Conservation (phyloP, 768 basidiomycete genomes). For the Pholiota conissans region DNA sequence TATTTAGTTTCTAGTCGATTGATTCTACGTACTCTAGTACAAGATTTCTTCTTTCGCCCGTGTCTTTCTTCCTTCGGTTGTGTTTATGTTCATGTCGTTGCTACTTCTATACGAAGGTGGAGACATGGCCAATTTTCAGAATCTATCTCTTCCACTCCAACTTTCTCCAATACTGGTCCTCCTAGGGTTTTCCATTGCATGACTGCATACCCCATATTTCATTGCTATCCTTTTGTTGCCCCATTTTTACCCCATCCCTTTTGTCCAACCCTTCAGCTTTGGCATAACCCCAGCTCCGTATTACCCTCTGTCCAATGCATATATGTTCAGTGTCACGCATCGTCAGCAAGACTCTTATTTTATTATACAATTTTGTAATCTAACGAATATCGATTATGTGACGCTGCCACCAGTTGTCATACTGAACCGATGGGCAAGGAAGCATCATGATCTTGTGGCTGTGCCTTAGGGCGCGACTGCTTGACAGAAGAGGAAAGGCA, state of each 20-base stretch:
- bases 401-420: too few species aligned
- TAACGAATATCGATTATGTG: not conserved
- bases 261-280: not conserved
- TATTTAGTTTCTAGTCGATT: not conserved
- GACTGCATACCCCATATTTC: not conserved
- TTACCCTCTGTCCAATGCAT: conserved; percentile 8
- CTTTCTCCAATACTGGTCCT: not conserved
- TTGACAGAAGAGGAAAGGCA: too few species aligned
- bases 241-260: not conserved
- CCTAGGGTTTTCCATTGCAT: not conserved
- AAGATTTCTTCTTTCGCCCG: not conserved
- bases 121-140: not conserved
- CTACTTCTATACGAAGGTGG: not conserved
- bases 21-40: not conserved
- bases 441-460: too few species aligned
- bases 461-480: too few species aligned
- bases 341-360: conserved; percentile 9
- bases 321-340: not conserved
- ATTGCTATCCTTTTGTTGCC: not conserved
- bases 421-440: too few species aligned
- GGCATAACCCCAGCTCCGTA: not conserved
- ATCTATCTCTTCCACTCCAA: not conserved
- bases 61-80: not conserved
- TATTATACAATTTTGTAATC: not conserved
- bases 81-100: not conserved